Evolutionary conservation across 345 rosid species (phyloP).

Genomic region (Carallia pectinifolia): DNA sequence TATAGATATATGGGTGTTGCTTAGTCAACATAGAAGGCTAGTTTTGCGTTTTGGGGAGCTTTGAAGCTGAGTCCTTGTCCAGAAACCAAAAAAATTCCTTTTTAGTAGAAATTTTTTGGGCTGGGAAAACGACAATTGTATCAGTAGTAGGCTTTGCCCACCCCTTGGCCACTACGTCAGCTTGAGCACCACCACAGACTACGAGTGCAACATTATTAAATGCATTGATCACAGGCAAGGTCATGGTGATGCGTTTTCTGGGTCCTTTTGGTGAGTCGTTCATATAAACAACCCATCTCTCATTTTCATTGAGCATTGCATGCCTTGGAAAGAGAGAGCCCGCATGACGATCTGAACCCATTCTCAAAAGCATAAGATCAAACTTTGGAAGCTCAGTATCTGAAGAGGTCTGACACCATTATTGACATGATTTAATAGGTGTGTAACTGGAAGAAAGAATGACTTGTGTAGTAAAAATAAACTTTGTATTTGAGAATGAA

Average conservation of each 20-base stretch:
- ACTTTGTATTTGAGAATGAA: too few species aligned
- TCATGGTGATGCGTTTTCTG: background rate
- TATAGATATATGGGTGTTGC: too few species aligned
- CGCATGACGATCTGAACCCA: background rate
- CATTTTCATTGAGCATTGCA: background rate
- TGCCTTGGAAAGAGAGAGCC: background rate
- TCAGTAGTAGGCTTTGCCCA: background rate
- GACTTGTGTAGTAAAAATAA: too few species aligned
- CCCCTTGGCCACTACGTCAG: background rate
- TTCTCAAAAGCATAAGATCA: background rate
- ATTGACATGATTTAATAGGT: too few species aligned
- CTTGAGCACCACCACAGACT: background rate
- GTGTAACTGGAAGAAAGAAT: too few species aligned
- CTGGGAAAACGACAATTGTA: background rate
- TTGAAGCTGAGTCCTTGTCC: background rate
- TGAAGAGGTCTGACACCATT: background rate
- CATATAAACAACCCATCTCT: constrained; percentile 2
- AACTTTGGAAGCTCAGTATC: background rate
- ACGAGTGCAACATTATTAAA: background rate
- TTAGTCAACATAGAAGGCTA: too few species aligned
- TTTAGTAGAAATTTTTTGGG: background rate
- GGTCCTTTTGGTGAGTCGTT: background rate
- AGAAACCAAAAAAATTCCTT: background rate
- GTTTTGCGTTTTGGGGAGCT: background rate
- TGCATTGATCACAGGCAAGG: background rate